Base-by-base conservation (phyloP, 441 rosid genomes). In the Adansonia madagascariensis region DNA sequence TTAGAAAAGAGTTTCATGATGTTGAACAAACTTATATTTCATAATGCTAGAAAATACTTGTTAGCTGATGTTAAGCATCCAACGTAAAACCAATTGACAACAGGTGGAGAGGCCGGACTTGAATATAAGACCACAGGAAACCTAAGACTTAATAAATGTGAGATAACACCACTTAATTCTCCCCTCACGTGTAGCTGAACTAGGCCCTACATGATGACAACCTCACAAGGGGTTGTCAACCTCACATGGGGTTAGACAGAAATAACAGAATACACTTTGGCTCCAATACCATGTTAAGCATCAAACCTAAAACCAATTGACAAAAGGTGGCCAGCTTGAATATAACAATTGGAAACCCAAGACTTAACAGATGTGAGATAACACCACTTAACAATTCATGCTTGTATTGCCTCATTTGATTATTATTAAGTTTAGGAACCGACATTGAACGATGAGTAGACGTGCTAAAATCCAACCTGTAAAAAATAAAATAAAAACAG, bases 301-400 rank as follows among this genome's bases (percentile, higher is more conserved):
- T 61, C 66, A 39, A 63, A 63, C 68, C 68, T 63, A 63, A 63
- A 63, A n/a, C 47, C 68, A 3, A 63, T 63, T 63, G 68, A 39
- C 2, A 63, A 15, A n/a, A 63, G 22, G 22, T 35, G 47, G 44
- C 68, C 18, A 41, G 39, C 68, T 41, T 35, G 22, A 35, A 63
- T 63, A 63, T 35, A 39, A 57, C 31, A 18, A 8, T 20, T 18
- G 62, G 31, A 57, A 57, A 57, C 31, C 62, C 12, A 35, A 41
- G 68, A 63, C 6, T 15, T 39, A 39, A 63, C 39, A 15, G 24
- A n/a, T 39, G 68, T 63, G 68, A 63, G 68, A 63, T 35, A 39
- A 63, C 22, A 8, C 68, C 39, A 63, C 12, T 63, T 63, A 63
- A 63, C 9, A 7, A 35, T 15, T 73, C 14, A 43, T 22, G 56